Percentiles rank a stretch among this genome's conserved stretches.
Conservation (phyloP, 768 basidiomycete genomes). For the Rhizopogon vesiculosus region DNA sequence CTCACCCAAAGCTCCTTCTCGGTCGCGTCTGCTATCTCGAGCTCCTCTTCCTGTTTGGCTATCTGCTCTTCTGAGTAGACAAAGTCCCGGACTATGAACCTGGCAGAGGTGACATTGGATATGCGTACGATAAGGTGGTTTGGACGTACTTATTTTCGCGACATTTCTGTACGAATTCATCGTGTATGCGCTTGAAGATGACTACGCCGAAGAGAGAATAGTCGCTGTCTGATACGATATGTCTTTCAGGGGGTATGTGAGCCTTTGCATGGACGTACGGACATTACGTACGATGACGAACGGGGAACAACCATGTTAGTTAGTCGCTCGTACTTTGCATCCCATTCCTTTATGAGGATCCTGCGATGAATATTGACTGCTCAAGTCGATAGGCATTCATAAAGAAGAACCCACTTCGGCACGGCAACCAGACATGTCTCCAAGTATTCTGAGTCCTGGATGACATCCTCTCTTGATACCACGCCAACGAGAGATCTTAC, state of each 20-base stretch:
- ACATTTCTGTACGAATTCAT: constrained; percentile 91
- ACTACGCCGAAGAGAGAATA: constrained; percentile 83
- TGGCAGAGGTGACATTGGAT: constrained; percentile 23
- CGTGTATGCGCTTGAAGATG: constrained; percentile 85
- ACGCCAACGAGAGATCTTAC: constrained; percentile 82
- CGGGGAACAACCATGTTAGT: constrained; percentile 90
- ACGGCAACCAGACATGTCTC: constrained; percentile 92
- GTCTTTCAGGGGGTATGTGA: constrained; percentile 34
- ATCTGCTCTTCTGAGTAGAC: constrained; percentile 80
- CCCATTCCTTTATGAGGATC: constrained; percentile 84
- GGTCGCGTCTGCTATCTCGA: constrained; percentile 72
- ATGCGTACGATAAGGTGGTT: neutral
- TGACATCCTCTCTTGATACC: constrained; percentile 75
- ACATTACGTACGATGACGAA: constrained; percentile 65
- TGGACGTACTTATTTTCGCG: constrained; percentile 83
- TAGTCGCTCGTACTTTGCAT: constrained; percentile 81
- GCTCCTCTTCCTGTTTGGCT: constrained; percentile 74
- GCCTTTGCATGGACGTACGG: constrained; percentile 7
- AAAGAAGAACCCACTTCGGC: constrained; percentile 63
- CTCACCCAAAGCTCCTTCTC: constrained; percentile 97
- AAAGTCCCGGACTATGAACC: constrained; percentile 95
- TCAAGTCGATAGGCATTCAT: constrained; percentile 3
- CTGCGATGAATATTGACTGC: constrained; percentile 34
- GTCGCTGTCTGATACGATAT: constrained; percentile 82
- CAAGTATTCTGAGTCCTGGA: constrained; percentile 89